Conservation (phyloP, 208 protist species). For the Porcisia deanei region DNA sequence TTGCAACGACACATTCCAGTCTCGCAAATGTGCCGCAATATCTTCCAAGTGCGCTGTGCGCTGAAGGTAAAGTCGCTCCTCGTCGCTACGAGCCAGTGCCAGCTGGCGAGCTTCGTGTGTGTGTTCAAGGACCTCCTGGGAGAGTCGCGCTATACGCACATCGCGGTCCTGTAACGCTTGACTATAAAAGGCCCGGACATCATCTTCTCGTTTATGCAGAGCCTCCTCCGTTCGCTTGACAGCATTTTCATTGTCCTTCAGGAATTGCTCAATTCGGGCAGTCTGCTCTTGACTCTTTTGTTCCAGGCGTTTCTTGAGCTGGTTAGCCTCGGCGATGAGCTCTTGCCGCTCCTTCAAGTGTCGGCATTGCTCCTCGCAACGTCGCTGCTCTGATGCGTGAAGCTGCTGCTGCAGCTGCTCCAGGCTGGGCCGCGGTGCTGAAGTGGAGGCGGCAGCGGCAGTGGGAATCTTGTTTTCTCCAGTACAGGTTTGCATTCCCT, state of each 20-base stretch:
- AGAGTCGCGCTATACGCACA: conserved; percentile 56
- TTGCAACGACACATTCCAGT: conserved; percentile 22
- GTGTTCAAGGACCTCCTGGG: conserved; percentile 38
- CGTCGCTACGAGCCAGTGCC: conserved; percentile 7
- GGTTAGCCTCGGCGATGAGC: conserved; percentile 4
- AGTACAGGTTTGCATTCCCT: too few relatives aligned
- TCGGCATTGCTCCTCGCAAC: not conserved
- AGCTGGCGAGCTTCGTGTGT: conserved; percentile 23
- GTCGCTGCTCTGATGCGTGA: conserved; percentile 3
- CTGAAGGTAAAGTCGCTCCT: conserved; percentile 9
- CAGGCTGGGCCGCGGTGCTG: not conserved
- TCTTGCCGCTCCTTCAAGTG: conserved; percentile 5
- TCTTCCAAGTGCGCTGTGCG: conserved; percentile 21
- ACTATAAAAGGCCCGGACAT: conserved; percentile 44
- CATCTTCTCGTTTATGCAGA: conserved; percentile 36
- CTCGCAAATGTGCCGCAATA: conserved; percentile 15
- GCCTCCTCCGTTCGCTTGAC: conserved; percentile 31
- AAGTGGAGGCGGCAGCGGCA: not conserved
- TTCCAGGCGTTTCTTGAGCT: conserved; percentile 28
- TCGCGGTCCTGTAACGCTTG: conserved; percentile 53
- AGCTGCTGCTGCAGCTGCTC: conserved; percentile 17
- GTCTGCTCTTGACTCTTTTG: conserved; percentile 29
- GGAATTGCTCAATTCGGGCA: conserved; percentile 18
- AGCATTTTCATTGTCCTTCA: conserved; percentile 29
- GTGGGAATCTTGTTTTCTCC: not conserved